A percentile compares a stretch with the other conserved stretches of the same genome.
phyloP scores from a whole-genome alignment of 2,329 filamentous ascomycete genomes.

The Neofusicoccum sp. region DNA sequence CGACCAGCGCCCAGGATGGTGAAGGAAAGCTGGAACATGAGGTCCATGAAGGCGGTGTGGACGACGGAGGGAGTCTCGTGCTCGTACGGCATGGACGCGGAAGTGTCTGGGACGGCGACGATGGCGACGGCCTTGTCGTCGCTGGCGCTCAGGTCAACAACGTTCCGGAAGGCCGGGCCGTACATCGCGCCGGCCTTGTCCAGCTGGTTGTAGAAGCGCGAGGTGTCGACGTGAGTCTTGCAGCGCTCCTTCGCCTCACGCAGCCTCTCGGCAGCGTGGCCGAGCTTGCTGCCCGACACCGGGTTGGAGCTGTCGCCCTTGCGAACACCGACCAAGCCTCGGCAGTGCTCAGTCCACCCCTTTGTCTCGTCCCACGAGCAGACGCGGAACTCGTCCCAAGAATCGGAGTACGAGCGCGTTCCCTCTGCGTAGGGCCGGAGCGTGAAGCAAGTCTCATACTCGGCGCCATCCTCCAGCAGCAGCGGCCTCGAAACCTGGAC shows the following conservation, averaged over 20 bases:
- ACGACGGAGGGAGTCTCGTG: slow-evolving; percentile 12
- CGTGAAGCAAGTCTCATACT: neutral
- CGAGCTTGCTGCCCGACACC: neutral
- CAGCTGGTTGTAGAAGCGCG: neutral
- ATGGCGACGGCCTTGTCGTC: neutral
- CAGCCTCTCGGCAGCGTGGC: neutral
- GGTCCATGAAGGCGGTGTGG: slow-evolving; percentile 16
- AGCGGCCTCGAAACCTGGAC: neutral
- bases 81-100: neutral
- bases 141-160: neutral
- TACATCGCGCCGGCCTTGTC: slow-evolving; percentile 8
- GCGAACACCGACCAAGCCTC: slow-evolving; percentile 13
- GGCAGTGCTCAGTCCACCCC: slow-evolving; percentile 18
- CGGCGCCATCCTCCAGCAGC: slow-evolving; percentile 6
- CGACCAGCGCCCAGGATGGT: slow-evolving; percentile 9
- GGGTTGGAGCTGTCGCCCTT: neutral
- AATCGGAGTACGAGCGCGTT: slow-evolving; percentile 1
- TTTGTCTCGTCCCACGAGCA: slow-evolving; percentile 2
- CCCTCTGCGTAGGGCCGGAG: slow-evolving; percentile 9
- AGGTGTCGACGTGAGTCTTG: neutral
- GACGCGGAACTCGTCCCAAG: slow-evolving; percentile 18
- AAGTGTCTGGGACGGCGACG: slow-evolving; percentile 10
- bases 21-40: slow-evolving; percentile 14
- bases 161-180: slow-evolving; percentile 11
- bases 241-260: neutral